Evolutionary conservation across 1,139 yeast genomes (phyloP).

Genomic region (Lodderomyces elongisporus): DNA sequence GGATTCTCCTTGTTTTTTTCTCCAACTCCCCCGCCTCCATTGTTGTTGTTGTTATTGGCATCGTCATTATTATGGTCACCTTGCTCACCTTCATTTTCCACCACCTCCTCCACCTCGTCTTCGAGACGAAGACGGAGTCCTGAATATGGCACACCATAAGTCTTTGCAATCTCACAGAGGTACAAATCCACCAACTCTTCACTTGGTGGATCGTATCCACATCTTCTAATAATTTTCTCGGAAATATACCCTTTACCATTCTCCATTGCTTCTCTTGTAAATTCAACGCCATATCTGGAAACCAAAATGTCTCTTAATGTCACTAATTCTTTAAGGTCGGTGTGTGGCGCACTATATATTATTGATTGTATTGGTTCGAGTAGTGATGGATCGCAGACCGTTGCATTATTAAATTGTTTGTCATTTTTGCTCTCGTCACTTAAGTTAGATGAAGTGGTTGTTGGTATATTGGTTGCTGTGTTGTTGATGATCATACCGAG

Average conservation of each 20-base stretch:
- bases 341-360: conserved; percentile 63
- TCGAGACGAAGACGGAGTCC: conserved; percentile 39
- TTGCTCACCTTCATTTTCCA: conserved; percentile 14
- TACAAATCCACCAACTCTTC: conserved; percentile 64
- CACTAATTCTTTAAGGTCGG: conserved; percentile 71
- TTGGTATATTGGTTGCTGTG: not conserved
- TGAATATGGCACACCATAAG: conserved; percentile 73
- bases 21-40: conserved; percentile 18
- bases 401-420: no score
- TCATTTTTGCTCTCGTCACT: conserved; percentile 34
- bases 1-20: conserved; percentile 16
- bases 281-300: conserved; percentile 58
- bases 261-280: conserved; percentile 58
- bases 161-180: conserved; percentile 73
- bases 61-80: conserved; percentile 17
- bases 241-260: conserved; percentile 55
- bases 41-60: conserved; percentile 16
- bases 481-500: conserved; percentile 43
- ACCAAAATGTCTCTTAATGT: conserved; percentile 59
- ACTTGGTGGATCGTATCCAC: conserved; percentile 65
- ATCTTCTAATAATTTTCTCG: conserved; percentile 56
- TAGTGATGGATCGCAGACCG: conserved; percentile 59
- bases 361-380: conserved; percentile 72
- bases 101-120: conserved; percentile 18
- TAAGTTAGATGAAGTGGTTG: no score